phyloP scores from a whole-genome alignment of 176 grass and related monocot species.

The Paspalum vaginatum region DNA sequence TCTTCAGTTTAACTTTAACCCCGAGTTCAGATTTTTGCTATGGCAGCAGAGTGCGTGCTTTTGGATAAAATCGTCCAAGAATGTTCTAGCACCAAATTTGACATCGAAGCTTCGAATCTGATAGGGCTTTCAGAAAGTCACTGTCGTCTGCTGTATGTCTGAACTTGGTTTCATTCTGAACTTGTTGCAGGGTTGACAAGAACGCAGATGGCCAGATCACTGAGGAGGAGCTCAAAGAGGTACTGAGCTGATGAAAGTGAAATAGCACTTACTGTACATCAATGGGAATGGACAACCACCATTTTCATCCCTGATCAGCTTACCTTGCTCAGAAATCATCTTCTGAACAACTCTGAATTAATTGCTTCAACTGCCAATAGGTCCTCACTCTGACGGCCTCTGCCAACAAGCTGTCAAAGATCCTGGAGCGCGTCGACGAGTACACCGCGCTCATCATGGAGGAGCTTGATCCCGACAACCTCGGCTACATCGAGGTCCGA shows the following conservation, averaged over 20 bases:
- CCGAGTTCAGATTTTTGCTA: background rate
- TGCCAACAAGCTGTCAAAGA: constrained; percentile 88
- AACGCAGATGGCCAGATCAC: constrained; percentile 88
- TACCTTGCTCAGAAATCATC: too few species aligned
- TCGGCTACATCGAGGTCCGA: constrained; percentile 84
- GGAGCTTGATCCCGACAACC: constrained; percentile 72
- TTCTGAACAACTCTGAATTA: too few species aligned
- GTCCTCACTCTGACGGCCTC: constrained; percentile 92
- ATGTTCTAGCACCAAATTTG: too few species aligned
- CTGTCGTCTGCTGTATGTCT: background rate
- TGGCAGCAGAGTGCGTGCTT: background rate
- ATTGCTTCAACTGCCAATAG: constrained; percentile 29
- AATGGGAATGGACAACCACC: too few species aligned
- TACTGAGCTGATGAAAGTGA: background rate
- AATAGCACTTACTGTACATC: too few species aligned
- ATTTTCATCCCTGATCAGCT: too few species aligned
- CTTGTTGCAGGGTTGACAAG: constrained; percentile 88
- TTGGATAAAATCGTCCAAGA: background rate
- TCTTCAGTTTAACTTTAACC: too few species aligned
- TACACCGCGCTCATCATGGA: constrained; percentile 98
- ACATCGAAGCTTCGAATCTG: background rate
- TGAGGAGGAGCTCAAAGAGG: constrained; percentile 89
- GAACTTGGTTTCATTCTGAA: constrained; percentile 13
- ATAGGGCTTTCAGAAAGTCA: background rate
- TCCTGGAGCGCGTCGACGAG: constrained; percentile 87